Base-by-base conservation (phyloP, 1,284 basidiomycete genomes). In the Papiliotrema nemorosa region DNA sequence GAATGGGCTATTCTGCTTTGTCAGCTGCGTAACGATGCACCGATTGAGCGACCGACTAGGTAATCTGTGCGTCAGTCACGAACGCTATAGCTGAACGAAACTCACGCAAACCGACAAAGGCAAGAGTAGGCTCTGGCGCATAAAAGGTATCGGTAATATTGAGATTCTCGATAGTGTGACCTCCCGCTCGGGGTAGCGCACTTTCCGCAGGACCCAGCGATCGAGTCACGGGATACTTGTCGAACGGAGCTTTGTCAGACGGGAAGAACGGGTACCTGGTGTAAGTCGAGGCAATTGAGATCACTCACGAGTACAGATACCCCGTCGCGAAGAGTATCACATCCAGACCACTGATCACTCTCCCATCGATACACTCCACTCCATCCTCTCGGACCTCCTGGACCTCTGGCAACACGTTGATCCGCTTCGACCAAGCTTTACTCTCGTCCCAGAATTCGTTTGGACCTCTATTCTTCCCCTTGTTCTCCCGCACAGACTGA, bases 281-380 rank as follows among this genome's bases (percentile, higher is more conserved):
- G 24, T 44, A 9, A 44, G 43, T 29, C 18, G 21, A 29, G 5
- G 10, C 12, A 4, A 14, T 21, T 21, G 24, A 12, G 7, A 3
- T 4, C n/a, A 49, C 47, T 41, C 47, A 49, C 26, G 64, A 63
- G 54, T 66, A 74, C 38, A 62, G 58, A 50, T 75, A 76, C n/a
- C 74, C 74, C 0, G 74, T 76, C 4, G 72, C 73, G 51, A 68
- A 76, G 27, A 74, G 61, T 45, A 75, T 63, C 2, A 59, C 51
- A 34, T 72, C 69, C 7, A 39, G 18, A 22, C 71, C 57, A 21
- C 62, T 60, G 6, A 70, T 27, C 21, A 12, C 25, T 2, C 18
- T 33, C 5, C 47, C 47, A 14, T 42, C 47, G 5, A 33, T 27
- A 6, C 38, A 29, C 12, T 47, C 36, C 2, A 44, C 50, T 14